Evolutionary conservation across 352 stramenopile genomes (phyloP), one percentile per base, ranked within the genome.

Genomic region (Phytophthora constricta): DNA sequence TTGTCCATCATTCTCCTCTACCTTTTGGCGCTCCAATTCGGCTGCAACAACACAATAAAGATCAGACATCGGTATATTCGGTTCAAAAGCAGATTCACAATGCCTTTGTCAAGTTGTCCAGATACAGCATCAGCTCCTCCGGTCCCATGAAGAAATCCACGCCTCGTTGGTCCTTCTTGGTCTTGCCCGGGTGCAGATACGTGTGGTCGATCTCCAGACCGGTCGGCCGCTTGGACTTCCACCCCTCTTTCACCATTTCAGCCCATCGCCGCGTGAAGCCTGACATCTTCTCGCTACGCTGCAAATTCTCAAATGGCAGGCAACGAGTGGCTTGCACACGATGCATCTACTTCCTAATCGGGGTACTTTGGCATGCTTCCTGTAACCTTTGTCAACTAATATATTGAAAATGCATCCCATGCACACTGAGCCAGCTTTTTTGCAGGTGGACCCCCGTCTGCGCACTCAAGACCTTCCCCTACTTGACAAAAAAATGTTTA

Each of bases 141-240:
- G 34, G 19, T 17, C 51, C 50, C 2, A 62, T 25, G 51, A 67
- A 68, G 51, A 52, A 68, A 25, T 47, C 42, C 3, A 16, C 49
- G 16, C 46, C 49, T 1, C 7, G 17, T 19, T 55, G 31, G n/a
- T 43, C 60, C 25, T 68, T 68, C 50, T 62, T 57, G 43, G 42
- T 41, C 45, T 60, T 68, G 0, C 51, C 60, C 5, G 60, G 50
- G 20, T 28, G 52, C 3, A 52, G 3, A 25, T 68, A 62, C 19
- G 23, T 51, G 26, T 31, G 41, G 4, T 58, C 58, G 7, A 47
- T 20, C 9, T 48, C 54, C 4, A 65, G 17, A 0, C 57, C 34
- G 0, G 34, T 45, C 5, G 25, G 45, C 1, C 1, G 13, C 47
- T 58, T 65, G 7, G 57, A 52, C 1, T 2, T 45, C 57, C 57